phyloP scores from a whole-genome alignment of 2,329 filamentous ascomycete genomes.

The Paracorniculantispora psalliotae region DNA sequence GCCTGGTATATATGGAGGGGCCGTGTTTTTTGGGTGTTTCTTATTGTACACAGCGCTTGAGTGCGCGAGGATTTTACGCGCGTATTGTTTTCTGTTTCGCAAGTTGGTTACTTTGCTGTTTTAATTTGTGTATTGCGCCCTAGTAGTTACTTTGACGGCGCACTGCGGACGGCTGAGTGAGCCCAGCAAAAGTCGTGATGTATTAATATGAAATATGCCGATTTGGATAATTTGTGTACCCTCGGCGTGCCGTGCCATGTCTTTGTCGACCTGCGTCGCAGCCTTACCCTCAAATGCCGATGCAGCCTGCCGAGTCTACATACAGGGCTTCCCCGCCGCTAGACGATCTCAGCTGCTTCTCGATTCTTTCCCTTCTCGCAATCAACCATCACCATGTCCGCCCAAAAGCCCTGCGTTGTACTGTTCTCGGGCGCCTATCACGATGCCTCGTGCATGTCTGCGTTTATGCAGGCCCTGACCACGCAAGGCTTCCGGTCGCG shows the following conservation, averaged over 20 bases:
- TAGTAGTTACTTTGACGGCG: neutral
- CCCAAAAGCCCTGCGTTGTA: neutral
- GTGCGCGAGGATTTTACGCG: neutral
- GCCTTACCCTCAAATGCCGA: too few species aligned
- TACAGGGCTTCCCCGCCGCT: too few species aligned
- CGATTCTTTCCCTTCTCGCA: too few species aligned
- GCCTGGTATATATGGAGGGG: neutral
- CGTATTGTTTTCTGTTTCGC: neutral
- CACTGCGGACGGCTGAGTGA: neutral
- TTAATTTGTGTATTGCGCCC: neutral
- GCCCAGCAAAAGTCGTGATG: neutral
- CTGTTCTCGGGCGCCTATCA: neutral
- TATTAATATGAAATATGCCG: neutral
- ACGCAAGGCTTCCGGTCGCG: neutral
- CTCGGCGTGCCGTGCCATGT: neutral
- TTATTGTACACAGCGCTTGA: neutral
- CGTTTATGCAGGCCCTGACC: neutral
- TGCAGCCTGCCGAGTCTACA: too few species aligned
- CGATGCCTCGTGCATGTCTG: neutral
- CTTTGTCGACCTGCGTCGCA: too few species aligned
- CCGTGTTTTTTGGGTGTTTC: neutral
- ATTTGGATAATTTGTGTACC: neutral
- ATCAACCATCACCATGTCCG: neutral
- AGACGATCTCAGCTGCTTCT: too few species aligned
- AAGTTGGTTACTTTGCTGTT: neutral